Percentiles rank a stretch among this genome's conserved stretches.
These are phyloP conservation scores for Penstemon newberryi DNA, from an alignment of 257 asterid species.

Conservation along the genomic window DNA sequence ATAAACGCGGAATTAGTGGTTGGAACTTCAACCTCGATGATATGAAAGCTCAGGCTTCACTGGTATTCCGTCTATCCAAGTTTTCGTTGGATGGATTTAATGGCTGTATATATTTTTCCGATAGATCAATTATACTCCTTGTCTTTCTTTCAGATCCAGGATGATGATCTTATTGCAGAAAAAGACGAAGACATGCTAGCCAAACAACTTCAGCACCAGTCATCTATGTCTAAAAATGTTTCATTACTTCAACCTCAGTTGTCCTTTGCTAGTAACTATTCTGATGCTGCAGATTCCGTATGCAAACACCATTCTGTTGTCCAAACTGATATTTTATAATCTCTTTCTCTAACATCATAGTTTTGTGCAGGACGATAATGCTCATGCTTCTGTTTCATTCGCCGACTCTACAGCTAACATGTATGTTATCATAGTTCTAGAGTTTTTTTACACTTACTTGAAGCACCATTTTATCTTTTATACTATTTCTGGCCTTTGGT, in stretches of 20 bases:
- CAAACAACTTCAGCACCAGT: conserved; percentile 48
- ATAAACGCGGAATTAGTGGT: conserved; percentile 78
- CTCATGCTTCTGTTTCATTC: conserved; percentile 47
- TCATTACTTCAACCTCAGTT: conserved; percentile 49
- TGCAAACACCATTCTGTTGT: conserved; percentile 26
- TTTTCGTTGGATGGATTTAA: conserved; percentile 15
- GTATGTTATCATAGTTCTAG: conserved; percentile 47
- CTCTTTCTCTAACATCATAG: conserved; percentile 28
- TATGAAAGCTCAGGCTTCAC: conserved; percentile 80
- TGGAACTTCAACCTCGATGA: conserved; percentile 83
- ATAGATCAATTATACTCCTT: conserved; percentile 21
- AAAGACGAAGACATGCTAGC: conserved; percentile 60
- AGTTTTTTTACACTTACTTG: conserved; percentile 18
- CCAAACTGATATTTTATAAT: conserved; percentile 5
- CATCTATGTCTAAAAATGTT: conserved; percentile 40
- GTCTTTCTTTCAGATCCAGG: conserved; percentile 56
- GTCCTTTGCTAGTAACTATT: conserved; percentile 67
- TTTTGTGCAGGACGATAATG: conserved; percentile 71
- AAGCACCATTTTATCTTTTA: neutral
- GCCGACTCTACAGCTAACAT: conserved; percentile 43
- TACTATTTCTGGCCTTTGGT: neutral
- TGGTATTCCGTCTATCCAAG: conserved; percentile 48
- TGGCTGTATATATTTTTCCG: neutral
- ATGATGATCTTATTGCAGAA: conserved; percentile 64
- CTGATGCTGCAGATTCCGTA: conserved; percentile 74